Base-by-base conservation (phyloP, 2,329 filamentous ascomycete species). In the Helotiales sp. region DNA sequence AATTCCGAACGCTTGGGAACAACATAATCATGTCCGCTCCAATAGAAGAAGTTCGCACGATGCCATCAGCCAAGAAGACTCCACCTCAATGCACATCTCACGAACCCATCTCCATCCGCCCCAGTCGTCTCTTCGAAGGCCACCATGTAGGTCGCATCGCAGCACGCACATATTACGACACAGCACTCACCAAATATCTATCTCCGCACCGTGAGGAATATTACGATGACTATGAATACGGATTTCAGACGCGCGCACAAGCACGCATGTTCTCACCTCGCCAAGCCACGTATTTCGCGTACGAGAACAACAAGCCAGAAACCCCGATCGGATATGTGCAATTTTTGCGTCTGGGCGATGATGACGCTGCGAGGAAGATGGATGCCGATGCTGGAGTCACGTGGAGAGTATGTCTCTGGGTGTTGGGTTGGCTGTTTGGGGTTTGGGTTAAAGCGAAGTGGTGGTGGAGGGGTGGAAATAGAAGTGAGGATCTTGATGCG, bases 311-410 rank as follows among this genome's bases (percentile, higher is more conserved):
- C 4, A 63, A 68, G 17, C 69, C 68, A 1, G 40, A 57, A 15
- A 7, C 55, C 10, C 49, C 63, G 2, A 64, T 76, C 2, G 74
- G 68, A 0, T 71, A 73, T 57, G 69, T 66, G 30, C 67, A 70
- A 30, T 74, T 72, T 30, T 15, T 59, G 7, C 62, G 74, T 1
- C 22, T 72, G 0, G 74, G 74, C 1, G 64, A 71, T 10, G 74
- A 75, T 49, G 67, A 63, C 8, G 72, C 64, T 3, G 73, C 72
- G 5, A 30, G 58, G 43, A 59, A 26, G 40, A 26, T 63, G 68
- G 15, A 68, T 70, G 7, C 47, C 17, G 13, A 70, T 61, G 6
- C 26, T 55, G 22, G 55, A 26, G 45, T 43, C 60, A 13, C 11
- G 54, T 37, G 45, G 49, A 68, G 65, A 10, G 17, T 64, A 4